Evolutionary conservation across 805 yeast genomes (phyloP), one percentile per base, ranked within the genome.

Genomic region (Wickerhamiella nectarea): DNA sequence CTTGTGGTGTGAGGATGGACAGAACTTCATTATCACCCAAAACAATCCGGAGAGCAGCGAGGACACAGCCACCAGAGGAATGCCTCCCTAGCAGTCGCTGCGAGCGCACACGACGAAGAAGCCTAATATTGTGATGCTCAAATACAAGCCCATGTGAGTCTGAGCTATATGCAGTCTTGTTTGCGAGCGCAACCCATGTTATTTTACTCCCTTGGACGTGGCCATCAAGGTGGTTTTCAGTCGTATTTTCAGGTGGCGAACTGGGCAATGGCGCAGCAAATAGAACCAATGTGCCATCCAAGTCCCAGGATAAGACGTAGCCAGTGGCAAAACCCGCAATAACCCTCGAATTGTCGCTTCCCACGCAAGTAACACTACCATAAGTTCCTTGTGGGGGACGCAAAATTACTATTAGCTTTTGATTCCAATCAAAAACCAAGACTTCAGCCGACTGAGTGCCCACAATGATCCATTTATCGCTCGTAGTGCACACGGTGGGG

Each of bases 371-470:
- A 0, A 84, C 75, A 0, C 68, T 51, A 0, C 79, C 76, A 28
- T 66, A 56, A 11, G 21, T n/a, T 14, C 28, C 41, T 12, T 19
- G 19, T 15, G 53, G 53, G 10, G 58, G 51, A 1, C 64, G 65
- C 12, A 79, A 55, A 1, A 69, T 66, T 35, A 62, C 61, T 11
- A 69, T 63, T 3, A 81, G 55, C 24, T 63, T 65, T 57, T 87
- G 95, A 36, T 70, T 70, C 48, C 76, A 78, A 52, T 78, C 80
- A 58, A 83, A 86, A 4, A 80, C 65, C 4, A 82, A 58, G 0
- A 84, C 64, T 29, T 58, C 63, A 1, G 94, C 94, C 41, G 70
- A 71, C 0, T 70, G 53, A 0, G 95, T 86, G 2, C 94, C 95
- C 6, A 86, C 52, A 0, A 75, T 75, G 1, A 55, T 26, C 15